Evolutionary conservation across 257 asterid species (phyloP).

Genomic region (Solanum pinnatisectum): DNA sequence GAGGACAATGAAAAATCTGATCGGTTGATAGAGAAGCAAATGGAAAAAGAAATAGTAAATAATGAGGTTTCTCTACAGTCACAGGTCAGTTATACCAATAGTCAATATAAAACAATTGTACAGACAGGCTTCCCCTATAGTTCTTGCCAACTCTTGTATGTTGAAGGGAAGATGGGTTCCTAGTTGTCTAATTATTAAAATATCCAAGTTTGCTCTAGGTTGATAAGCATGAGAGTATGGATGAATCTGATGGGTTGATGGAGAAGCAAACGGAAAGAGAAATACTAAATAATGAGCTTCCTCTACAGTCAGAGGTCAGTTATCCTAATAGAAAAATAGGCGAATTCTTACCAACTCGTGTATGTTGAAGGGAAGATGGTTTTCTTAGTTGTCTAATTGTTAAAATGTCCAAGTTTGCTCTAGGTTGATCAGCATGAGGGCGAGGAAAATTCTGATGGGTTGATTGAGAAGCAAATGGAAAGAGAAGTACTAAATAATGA

Average conservation of each 20-base stretch:
- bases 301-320: conserved; percentile 41
- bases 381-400: not conserved
- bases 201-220: conserved; percentile 1
- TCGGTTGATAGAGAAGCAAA: conserved; percentile 31
- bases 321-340: not conserved
- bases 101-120: not conserved
- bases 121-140: not conserved
- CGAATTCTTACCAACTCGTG: not conserved
- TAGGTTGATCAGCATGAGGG: conserved; percentile 22
- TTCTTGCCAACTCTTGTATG: not conserved
- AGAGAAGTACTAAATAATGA: conserved; percentile 27
- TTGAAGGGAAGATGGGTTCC: not conserved
- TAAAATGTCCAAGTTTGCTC: not conserved
- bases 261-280: conserved; percentile 33
- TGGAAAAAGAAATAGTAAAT: conserved; percentile 22
- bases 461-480: conserved; percentile 6
- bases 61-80: conserved; percentile 18
- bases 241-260: conserved; percentile 21
- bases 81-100: conserved; percentile 36
- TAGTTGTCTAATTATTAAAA: not conserved
- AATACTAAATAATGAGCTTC: conserved; percentile 22
- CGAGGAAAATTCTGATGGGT: conserved; percentile 1
- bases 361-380: not conserved
- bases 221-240: conserved; percentile 42
- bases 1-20: conserved; percentile 30